Evolutionary conservation across 257 asterid species (phyloP).

Genomic region (Ajuga chamaepitys): DNA sequence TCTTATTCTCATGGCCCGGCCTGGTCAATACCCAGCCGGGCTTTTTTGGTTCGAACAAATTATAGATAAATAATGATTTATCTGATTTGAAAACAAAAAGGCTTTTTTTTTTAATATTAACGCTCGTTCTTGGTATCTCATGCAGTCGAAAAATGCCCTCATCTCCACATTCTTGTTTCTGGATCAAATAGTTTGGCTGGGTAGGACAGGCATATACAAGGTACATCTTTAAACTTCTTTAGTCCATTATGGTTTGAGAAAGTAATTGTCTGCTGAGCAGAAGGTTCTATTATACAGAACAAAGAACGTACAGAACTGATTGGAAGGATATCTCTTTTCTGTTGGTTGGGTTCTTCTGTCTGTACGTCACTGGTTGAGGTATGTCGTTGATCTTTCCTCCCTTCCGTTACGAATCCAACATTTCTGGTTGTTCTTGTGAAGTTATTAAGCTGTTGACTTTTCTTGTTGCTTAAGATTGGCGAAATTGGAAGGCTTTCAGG

Average conservation of each 20-base stretch:
- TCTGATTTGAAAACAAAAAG: no score
- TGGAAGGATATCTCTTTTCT: slow-evolving; percentile 87
- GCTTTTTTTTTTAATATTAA: slow-evolving; percentile 1
- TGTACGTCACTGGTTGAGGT: slow-evolving; percentile 90
- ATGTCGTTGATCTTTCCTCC: background rate
- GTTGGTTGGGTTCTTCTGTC: slow-evolving; percentile 85
- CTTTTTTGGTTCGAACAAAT: no score
- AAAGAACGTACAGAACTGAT: slow-evolving; percentile 72
- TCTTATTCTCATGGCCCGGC: no score
- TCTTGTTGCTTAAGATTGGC: slow-evolving; percentile 42
- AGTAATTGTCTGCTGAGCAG: background rate
- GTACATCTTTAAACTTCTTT: slow-evolving; percentile 21
- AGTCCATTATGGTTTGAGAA: background rate
- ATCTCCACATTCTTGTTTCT: slow-evolving; percentile 89
- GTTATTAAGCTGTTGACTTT: background rate
- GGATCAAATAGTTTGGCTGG: slow-evolving; percentile 96
- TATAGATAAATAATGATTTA: no score
- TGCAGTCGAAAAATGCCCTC: slow-evolving; percentile 95
- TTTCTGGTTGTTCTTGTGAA: background rate
- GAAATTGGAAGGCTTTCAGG: slow-evolving; percentile 88
- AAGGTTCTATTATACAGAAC: slow-evolving; percentile 40
- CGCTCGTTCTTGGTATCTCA: slow-evolving; percentile 4
- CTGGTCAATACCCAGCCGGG: no score
- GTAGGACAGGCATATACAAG: slow-evolving; percentile 93
- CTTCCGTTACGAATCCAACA: background rate